Evolutionary conservation across 2,329 filamentous ascomycete species (phyloP).

Genomic region (Triangularia setosa): DNA sequence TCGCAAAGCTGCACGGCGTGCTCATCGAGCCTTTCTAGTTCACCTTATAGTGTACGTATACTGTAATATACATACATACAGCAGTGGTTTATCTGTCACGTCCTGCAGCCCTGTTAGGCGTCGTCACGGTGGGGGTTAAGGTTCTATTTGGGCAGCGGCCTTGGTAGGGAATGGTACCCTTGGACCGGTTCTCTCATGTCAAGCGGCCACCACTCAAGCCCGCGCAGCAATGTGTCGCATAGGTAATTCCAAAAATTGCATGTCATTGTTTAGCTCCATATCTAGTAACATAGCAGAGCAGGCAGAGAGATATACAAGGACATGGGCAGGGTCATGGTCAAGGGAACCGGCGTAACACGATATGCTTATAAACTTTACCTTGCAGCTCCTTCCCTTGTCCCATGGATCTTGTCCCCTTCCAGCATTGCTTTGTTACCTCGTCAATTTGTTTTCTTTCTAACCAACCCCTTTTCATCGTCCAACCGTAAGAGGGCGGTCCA

Average conservation of each 20-base stretch:
- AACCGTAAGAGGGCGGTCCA: neutral
- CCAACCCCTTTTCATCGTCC: neutral
- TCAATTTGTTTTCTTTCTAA: neutral
- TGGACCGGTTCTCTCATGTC: neutral
- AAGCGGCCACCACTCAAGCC: neutral
- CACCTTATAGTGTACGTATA: neutral
- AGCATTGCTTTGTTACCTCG: neutral
- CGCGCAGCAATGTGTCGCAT: neutral
- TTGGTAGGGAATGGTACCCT: neutral
- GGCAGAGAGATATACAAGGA: neutral
- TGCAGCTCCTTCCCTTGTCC: neutral
- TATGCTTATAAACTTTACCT: neutral
- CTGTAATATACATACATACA: neutral
- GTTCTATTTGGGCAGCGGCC: neutral
- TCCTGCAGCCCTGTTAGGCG: slow-evolving; percentile 9
- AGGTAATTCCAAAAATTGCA: neutral
- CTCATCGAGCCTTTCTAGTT: neutral
- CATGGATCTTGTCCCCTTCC: neutral
- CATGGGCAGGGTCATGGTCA: neutral
- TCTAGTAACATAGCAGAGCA: neutral
- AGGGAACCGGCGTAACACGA: neutral
- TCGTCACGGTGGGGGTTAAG: neutral
- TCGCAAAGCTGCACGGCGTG: neutral
- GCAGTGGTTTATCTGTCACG: neutral
- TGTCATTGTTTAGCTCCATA: neutral